A percentile compares a stretch with the other conserved stretches of the same genome.
Conservation (phyloP, 495 filamentous ascomycete genomes). For the Tuber indicum region DNA sequence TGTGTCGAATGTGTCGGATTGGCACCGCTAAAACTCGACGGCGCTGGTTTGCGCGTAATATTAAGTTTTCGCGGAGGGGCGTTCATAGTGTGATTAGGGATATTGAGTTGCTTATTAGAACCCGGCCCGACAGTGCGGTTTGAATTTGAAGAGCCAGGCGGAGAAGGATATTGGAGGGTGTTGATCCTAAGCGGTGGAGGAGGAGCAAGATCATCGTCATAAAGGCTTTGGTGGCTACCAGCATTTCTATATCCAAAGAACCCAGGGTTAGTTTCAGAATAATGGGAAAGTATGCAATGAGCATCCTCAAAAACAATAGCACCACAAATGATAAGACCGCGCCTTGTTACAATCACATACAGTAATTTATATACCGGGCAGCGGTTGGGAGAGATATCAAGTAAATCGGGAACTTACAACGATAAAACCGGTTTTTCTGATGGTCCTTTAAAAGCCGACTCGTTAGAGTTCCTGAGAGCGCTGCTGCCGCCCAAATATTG, state of each 20-base stretch:
- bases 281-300: neutral
- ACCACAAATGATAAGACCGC: slow-evolving; percentile 1
- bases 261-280: slow-evolving; percentile 30
- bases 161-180: slow-evolving; percentile 16
- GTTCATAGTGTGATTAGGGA: slow-evolving; percentile 12
- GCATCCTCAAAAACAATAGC: neutral
- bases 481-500: slow-evolving; percentile 11
- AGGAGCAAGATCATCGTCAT: slow-evolving; percentile 19
- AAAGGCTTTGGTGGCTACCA: slow-evolving; percentile 12
- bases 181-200: slow-evolving; percentile 28
- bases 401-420: slow-evolving; percentile 18
- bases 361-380: neutral
- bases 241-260: slow-evolving; percentile 12
- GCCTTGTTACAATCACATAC: neutral
- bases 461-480: slow-evolving; percentile 12
- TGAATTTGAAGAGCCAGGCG: slow-evolving; percentile 11
- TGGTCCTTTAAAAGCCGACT: slow-evolving; percentile 21
- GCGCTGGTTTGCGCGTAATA: slow-evolving; percentile 25
- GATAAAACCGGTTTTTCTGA: slow-evolving; percentile 12
- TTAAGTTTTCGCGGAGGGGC: slow-evolving; percentile 16
- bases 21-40: slow-evolving; percentile 14
- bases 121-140: slow-evolving; percentile 6
- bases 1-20: slow-evolving; percentile 9
- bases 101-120: neutral
- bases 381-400: slow-evolving; percentile 1